Base-by-base conservation (phyloP, 495 filamentous ascomycete genomes). In the Lineolata rhizophorae region DNA sequence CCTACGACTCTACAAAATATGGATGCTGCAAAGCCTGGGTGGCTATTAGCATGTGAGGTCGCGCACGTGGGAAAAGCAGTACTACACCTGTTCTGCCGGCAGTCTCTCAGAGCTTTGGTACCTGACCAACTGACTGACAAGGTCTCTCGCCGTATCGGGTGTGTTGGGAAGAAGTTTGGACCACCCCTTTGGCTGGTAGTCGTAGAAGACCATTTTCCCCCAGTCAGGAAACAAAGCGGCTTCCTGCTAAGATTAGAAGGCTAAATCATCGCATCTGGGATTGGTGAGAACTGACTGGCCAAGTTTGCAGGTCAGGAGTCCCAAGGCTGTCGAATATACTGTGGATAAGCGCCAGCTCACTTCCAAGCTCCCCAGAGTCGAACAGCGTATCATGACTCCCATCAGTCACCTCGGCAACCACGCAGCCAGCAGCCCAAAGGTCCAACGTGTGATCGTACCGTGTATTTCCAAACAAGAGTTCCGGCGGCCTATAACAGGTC, bases 261-360 rank as follows among this genome's bases (percentile, higher is more conserved):
- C n/a, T n/a, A 35, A 16, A 19, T 37, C 29, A 39, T 30, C 10
- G 27, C 30, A 24, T 28, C 12, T 19, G 13, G 14, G 11, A 39
- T 12, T 17, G 21, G 12, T n/a, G n/a, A n/a, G n/a, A 25, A 26
- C 57, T 47, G 58, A 70, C 70, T 21, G 85, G 85, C 87, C 87
- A 97, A 0, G 47, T 66, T 20, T 70, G 58, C 26, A 61, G 52
- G 28, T 72, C 71, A 0, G 87, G 87, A 2, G 83, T 93, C 4
- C 87, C 87, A 17, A 95, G 53, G 9, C 67, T 82, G 49, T 70
- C 66, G 52, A 99, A 99, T 13, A 94, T 84, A 41, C 77, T 90
- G 31, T 76, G 60, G 29, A 99, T 78, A 24, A 99, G 57, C 3
- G 79, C 76, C 19, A 99, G 60, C 51, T 99, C 90, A 46, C 79